Conservation (phyloP, 2,329 filamentous ascomycete genomes). For the Leptographium wingfieldii region DNA sequence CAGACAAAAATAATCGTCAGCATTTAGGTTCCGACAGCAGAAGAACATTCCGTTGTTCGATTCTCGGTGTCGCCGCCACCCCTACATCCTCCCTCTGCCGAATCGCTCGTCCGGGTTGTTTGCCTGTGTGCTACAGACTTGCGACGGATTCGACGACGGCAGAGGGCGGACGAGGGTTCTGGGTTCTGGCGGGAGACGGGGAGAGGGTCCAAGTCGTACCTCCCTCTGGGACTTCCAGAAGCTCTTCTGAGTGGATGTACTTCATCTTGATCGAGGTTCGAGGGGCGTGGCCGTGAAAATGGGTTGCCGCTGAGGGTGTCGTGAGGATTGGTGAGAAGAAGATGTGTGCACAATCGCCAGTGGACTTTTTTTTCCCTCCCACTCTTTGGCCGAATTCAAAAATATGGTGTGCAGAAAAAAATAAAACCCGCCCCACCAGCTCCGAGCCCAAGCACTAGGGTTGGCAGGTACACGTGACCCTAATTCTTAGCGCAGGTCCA, state of each 20-base stretch:
- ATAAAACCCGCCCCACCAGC: neutral
- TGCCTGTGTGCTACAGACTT: neutral
- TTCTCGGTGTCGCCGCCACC: neutral
- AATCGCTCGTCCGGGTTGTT: neutral
- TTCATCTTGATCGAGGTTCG: conserved; percentile 70
- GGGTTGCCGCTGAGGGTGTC: conserved; percentile 4
- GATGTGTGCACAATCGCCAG: neutral
- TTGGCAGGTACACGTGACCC: neutral
- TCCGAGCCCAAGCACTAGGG: conserved; percentile 1
- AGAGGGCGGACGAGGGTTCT: neutral
- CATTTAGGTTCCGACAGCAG: conserved; percentile 2
- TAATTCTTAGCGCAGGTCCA: neutral
- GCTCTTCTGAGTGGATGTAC: conserved; percentile 99
- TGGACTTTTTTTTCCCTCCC: conserved; percentile 5
- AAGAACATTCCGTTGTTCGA: neutral
- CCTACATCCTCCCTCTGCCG: neutral
- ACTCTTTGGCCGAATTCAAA: conserved; percentile 3
- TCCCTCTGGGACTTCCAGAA: conserved; percentile 89
- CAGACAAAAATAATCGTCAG: conserved; percentile 15
- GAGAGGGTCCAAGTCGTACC: conserved; percentile 40
- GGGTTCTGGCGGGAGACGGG: neutral
- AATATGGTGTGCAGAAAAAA: conserved; percentile 9
- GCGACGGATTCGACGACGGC: neutral
- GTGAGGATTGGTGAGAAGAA: conserved; percentile 7
- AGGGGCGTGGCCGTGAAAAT: conserved; percentile 29